Base-by-base conservation (phyloP, 2,329 filamentous ascomycete species). In the Ceratocystis destructans region DNA sequence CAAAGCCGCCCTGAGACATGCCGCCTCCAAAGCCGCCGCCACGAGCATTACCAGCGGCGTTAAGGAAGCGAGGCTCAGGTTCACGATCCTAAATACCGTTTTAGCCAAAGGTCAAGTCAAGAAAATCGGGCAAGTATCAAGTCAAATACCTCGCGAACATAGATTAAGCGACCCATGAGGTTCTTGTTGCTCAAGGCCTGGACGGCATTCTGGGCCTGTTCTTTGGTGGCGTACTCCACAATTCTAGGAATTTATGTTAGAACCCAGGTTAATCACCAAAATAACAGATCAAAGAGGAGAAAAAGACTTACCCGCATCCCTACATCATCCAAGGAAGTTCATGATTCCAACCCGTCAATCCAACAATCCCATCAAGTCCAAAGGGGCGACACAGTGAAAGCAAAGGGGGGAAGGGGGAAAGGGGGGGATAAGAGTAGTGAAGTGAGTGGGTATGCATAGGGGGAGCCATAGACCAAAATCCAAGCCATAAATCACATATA, bases 211-310 rank as follows among this genome's bases (percentile, higher is more conserved):
- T 97, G 94, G 76, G 94, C 94, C 88, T 99, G 91, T 75, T 99
- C 94, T 86, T 92, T 90, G 74, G 93, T 96, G 78, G 92, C 92
- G 87, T 99, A 99, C 88, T 99, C 94, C 87, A 99, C 94, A 90
- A 99, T 99, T 82, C 91, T 96, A 44, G 2, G 33, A 20, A 28
- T 45, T 33, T 10, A 28, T 53, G 64, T 65, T 66, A 62, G 66
- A 55, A 62, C 15, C n/a, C 37, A 41, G 37, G 1, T 15, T 37
- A 44, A 28, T 37, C 25, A 37, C 4, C 25, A 53, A 28, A 33
- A 22, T 37, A 45, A 63, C 17, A 50, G 53, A 31, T 31, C 6
- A 50, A n/a, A 22, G 25, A n/a, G 33, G 45, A 31, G 17, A 31
- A 57, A 53, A 44, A 48, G 50, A 85, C 91, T 87, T 87, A 96